Conservation (phyloP, 2,329 filamentous ascomycete species). For the Xylaria hypoxylon region DNA sequence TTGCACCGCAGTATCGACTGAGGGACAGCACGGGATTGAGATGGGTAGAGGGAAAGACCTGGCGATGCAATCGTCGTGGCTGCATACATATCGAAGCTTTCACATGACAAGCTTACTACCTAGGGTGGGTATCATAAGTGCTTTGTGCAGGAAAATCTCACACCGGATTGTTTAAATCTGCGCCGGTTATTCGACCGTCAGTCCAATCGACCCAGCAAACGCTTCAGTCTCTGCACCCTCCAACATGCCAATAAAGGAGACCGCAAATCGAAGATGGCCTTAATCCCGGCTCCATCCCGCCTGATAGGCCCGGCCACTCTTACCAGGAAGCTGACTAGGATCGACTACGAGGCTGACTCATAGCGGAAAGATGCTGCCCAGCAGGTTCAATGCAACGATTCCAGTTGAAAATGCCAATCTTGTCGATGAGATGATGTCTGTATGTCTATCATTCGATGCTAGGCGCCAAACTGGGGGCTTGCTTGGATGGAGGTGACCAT, state of each 20-base stretch:
- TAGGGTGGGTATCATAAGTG: conserved; percentile 23
- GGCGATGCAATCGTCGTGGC: conserved; percentile 44
- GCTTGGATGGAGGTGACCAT: conserved; percentile 15
- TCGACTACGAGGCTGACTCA: conserved; percentile 33
- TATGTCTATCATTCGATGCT: conserved; percentile 24
- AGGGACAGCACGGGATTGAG: conserved; percentile 20
- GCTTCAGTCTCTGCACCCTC: conserved; percentile 32
- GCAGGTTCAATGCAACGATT: conserved; percentile 21
- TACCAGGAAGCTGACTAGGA: conserved; percentile 29
- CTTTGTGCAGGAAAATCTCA: conserved; percentile 46
- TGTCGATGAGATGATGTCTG: conserved; percentile 23
- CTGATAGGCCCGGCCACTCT: conserved; percentile 35
- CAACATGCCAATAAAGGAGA: conserved; percentile 23
- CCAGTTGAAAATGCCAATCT: conserved; percentile 15
- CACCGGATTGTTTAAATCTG: conserved; percentile 47
- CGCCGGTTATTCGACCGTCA: conserved; percentile 42
- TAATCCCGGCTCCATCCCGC: conserved; percentile 36
- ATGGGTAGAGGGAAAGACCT: conserved; percentile 38
- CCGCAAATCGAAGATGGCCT: conserved; percentile 20
- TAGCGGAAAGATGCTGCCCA: conserved; percentile 15
- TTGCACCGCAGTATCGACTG: conserved; percentile 34
- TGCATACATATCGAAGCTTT: conserved; percentile 37
- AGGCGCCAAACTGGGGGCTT: conserved; percentile 21
- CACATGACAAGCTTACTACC: conserved; percentile 35
- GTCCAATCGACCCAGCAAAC: conserved; percentile 41